Evolutionary conservation across 257 asterid species (phyloP), one percentile per base, ranked within the genome.

Genomic region (Primulina huaijiensis): DNA sequence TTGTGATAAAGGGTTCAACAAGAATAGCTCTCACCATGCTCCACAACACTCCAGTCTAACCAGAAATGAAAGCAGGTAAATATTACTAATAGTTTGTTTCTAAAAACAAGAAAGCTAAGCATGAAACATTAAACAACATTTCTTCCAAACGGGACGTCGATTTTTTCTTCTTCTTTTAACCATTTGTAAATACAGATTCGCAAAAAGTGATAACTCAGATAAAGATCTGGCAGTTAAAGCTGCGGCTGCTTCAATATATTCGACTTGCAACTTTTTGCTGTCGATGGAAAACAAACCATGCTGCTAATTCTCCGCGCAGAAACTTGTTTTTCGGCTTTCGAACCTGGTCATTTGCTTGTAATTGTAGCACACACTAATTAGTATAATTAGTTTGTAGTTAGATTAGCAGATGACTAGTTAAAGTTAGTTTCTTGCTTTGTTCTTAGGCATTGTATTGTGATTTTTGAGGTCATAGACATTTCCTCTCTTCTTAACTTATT

Each of bases 221-320:
- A 78, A 75, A 67, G 92, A 87, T 70, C 78, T 86, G 67, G 93
- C 92, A 9, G 81, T 88, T 57, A 78, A 84, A 68, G 97, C 97
- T 29, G 96, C 97, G 17, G 98, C 98, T 56, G 98, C 97, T 73
- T 88, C 98, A 55, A 85, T 92, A 74, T 92, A 92, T 78, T 88
- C 98, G 3, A 92, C 97, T 0, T 90, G 97, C 95, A 90, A 87
- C 78, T 88, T 80, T 81, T 69, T 88, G 75, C 70, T 80, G 17
- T 88, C 97, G 7, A 84, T 58, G 78, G 84, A 84, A 67, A 87
- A 87, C 61, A 65, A 29, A 21, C 83, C 90, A 29, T 82, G 80
- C 62, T 79, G 78, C 84, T 82, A 76, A 76, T 68, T 74, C 19
- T 20, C 52, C 74, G 66, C 38, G 68, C 50, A 31, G 20, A 35